phyloP scores from a whole-genome alignment of 352 stramenopile genomes.

The Pythium periplocum region DNA sequence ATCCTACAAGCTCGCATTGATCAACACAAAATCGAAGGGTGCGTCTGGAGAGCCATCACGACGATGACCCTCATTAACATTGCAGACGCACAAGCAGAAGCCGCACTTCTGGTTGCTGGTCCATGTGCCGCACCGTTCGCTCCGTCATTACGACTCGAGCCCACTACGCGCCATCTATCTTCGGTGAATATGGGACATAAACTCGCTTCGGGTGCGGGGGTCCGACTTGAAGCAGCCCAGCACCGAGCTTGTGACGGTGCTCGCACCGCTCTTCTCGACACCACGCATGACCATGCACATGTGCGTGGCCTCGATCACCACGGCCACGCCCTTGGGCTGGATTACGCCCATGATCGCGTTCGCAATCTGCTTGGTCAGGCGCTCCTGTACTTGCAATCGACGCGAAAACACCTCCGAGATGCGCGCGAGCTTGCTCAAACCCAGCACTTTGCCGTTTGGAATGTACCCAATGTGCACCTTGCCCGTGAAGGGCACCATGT shows the following conservation, averaged over 20 bases:
- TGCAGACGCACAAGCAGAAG: too few relatives aligned
- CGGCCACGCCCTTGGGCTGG: conserved; percentile 94
- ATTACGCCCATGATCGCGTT: conserved; percentile 97
- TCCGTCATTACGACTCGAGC: too few relatives aligned
- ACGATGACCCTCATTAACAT: too few relatives aligned
- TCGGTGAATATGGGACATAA: conserved; percentile 86
- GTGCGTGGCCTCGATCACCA: conserved; percentile 98
- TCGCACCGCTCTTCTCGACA: conserved; percentile 96
- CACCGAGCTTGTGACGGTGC: conserved; percentile 96
- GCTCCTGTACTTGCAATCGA: conserved; percentile 98
- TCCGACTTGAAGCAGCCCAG: conserved; percentile 97
- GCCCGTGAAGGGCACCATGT: conserved; percentile 99
- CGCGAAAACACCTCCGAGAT: conserved; percentile 97
- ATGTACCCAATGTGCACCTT: conserved; percentile 95
- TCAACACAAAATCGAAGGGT: too few relatives aligned
- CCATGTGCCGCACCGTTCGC: too few relatives aligned
- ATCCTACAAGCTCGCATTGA: too few relatives aligned
- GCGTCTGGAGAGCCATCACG: too few relatives aligned
- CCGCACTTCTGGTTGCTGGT: too few relatives aligned
- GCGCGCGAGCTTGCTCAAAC: conserved; percentile 97
- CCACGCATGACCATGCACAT: conserved; percentile 99
- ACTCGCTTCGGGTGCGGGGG: conserved; percentile 80
- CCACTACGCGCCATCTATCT: conserved; percentile 27
- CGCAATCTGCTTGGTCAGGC: conserved; percentile 98
- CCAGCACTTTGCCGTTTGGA: conserved; percentile 94